Evolutionary conservation across 345 rosid species (phyloP).

Genomic region (Aquilaria malaccensis): DNA sequence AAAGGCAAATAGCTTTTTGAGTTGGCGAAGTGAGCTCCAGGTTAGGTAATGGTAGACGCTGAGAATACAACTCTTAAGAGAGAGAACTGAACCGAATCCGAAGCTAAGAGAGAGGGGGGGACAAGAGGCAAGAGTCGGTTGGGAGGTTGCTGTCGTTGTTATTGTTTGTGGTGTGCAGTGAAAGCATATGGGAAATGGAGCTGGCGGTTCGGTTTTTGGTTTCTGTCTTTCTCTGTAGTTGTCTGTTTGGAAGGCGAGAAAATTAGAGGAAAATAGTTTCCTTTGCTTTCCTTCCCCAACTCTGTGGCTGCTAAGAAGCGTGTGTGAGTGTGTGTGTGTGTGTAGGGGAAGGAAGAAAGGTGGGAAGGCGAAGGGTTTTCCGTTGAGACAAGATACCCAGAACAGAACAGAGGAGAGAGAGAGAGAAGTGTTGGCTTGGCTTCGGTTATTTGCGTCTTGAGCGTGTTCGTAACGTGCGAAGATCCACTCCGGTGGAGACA

Average conservation of each 20-base stretch:
- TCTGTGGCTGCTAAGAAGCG: too few relatives aligned
- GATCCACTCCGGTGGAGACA: constrained; percentile 54
- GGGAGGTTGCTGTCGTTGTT: constrained; percentile 13
- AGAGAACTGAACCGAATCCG: neutral
- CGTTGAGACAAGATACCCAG: neutral
- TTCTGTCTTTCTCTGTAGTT: constrained; percentile 4
- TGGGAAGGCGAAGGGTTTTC: neutral
- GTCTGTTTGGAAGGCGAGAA: neutral
- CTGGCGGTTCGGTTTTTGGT: constrained; percentile 12
- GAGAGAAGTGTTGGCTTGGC: neutral
- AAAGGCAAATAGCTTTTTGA: neutral
- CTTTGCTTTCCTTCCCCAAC: neutral
- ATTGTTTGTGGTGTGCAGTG: constrained; percentile 13
- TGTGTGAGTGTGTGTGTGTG: neutral
- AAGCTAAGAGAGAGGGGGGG: constrained; percentile 6
- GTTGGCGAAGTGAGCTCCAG: too few relatives aligned
- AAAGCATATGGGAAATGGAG: constrained; percentile 16
- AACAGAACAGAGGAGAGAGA: too few relatives aligned
- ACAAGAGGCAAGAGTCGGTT: constrained; percentile 15
- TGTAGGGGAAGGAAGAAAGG: neutral
- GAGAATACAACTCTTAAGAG: neutral
- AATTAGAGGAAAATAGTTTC: too few relatives aligned
- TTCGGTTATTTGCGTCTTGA: too few relatives aligned
- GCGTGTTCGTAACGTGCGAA: constrained; percentile 46
- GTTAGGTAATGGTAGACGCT: neutral